Conservation (phyloP, 345 rosid species). For the Rhodomyrtus tomentosa region DNA sequence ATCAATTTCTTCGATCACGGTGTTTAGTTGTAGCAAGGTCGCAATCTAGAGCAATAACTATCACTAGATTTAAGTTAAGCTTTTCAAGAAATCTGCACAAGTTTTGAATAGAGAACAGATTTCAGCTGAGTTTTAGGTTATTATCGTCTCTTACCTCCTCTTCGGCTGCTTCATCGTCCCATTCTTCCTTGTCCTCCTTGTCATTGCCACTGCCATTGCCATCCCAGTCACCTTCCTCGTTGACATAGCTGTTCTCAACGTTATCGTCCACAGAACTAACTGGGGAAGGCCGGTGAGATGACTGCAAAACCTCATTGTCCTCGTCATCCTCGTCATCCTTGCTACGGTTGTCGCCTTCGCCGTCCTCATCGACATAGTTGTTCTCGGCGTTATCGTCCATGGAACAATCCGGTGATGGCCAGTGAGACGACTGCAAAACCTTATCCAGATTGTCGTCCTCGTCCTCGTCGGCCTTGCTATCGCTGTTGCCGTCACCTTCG, state of each 20-base stretch:
- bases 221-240: not conserved
- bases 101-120: not conserved
- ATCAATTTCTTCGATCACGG: not conserved
- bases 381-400: not conserved
- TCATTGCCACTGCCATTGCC: not conserved
- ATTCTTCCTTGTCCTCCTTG: not conserved
- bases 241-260: not conserved
- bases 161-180: not conserved
- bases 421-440: not conserved
- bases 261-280: not conserved
- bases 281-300: not conserved
- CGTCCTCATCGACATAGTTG: not conserved
- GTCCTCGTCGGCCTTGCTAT: not conserved
- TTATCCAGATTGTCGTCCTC: constrained; percentile 6
- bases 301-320: not conserved
- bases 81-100: not conserved
- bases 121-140: not conserved
- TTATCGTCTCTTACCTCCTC: not conserved
- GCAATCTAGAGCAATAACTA: not conserved
- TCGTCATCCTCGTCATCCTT: constrained; percentile 3
- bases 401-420: not conserved
- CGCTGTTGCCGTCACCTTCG: not conserved
- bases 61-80: not conserved
- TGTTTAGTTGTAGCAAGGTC: not conserved
- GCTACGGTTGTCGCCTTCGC: not conserved